Evolutionary conservation across 768 basidiomycete species (phyloP), one percentile per base, ranked within the genome.

Genomic region (Leccinum imitatum): DNA sequence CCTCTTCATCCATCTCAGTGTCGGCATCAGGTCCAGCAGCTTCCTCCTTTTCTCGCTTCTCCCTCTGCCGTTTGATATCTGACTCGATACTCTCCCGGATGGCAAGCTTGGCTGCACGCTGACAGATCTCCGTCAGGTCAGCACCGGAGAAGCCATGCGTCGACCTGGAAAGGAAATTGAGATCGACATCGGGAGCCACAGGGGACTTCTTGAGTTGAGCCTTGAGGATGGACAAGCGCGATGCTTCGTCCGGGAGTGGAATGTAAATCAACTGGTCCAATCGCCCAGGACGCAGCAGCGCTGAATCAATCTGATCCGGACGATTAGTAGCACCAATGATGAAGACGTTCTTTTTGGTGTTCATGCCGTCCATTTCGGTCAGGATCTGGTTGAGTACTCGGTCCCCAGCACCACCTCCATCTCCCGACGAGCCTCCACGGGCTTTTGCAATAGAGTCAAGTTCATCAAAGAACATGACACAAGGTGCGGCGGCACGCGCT

Each of bases 391-490:
- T 98, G 59, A 99, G 83, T 15, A 98, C 97, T 79, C 97, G 93
- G 71, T 99, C 97, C 39, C 96, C 90, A 13, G 97, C 96, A 63
- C 97, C 97, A 64, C 97, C 97, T 57, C 78, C 97, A 76, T 98
- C 97, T 41, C 95, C 95, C 9, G 82, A 77, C 3, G 84, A 82
- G 21, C 83, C 81, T 62, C 97, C 97, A 77, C 97, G 93, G 56
- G 95, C 86, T 80, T 98, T 98, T 50, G 97, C 97, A 69, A 99
- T 98, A 15, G 96, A 97, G 75, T 99, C 97, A 74, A 99, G 82
- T 76, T 99, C 97, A 69, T 99, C 97, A 78, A 99, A 99, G 91
- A 99, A 99, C 94, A 99, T 97, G 67, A 99, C 97, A 73, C 97
- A 98, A 57, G 97, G 97, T 27, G 97, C 96, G 8, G 97, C 97